Conservation (phyloP, 2,329 filamentous ascomycete genomes). For the Escovopsis sp. region DNA sequence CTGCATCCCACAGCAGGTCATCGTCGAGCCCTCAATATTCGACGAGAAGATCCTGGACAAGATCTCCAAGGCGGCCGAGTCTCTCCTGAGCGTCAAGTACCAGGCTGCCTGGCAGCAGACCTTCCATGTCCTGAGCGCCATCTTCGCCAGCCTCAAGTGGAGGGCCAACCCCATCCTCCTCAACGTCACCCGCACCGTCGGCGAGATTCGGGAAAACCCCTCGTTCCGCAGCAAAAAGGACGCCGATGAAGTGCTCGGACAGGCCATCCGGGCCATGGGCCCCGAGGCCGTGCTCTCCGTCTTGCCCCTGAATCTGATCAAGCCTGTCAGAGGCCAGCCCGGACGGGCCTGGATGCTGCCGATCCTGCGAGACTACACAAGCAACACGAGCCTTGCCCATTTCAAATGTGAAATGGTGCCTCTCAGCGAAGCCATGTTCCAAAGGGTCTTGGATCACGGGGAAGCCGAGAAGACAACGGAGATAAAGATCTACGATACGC, state of each 20-base stretch:
- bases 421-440: constrained; percentile 78
- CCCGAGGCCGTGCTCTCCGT: constrained; percentile 69
- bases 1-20: constrained; percentile 67
- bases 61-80: constrained; percentile 55
- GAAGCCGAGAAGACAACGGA: constrained; percentile 82
- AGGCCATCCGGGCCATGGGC: constrained; percentile 79
- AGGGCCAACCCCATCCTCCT: constrained; percentile 63
- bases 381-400: constrained; percentile 73
- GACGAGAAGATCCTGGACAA: constrained; percentile 84
- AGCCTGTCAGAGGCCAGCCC: constrained; percentile 59
- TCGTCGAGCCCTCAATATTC: constrained; percentile 78
- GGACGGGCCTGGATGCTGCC: constrained; percentile 93
- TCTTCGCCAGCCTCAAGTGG: constrained; percentile 82
- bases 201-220: constrained; percentile 74
- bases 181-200: constrained; percentile 61
- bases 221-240: constrained; percentile 90
- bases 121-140: constrained; percentile 72
- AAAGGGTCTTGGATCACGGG: constrained; percentile 72
- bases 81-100: constrained; percentile 75
- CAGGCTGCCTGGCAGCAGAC: constrained; percentile 92
- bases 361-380: constrained; percentile 73
- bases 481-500: constrained; percentile 91
- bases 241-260: constrained; percentile 77
- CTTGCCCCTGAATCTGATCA: constrained; percentile 71
- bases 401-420: constrained; percentile 80